Percentiles rank a stretch among this genome's conserved stretches.
These are phyloP conservation scores for Angomonas deanei DNA, from an alignment of 208 protist genomes.

Conservation along the genomic window DNA sequence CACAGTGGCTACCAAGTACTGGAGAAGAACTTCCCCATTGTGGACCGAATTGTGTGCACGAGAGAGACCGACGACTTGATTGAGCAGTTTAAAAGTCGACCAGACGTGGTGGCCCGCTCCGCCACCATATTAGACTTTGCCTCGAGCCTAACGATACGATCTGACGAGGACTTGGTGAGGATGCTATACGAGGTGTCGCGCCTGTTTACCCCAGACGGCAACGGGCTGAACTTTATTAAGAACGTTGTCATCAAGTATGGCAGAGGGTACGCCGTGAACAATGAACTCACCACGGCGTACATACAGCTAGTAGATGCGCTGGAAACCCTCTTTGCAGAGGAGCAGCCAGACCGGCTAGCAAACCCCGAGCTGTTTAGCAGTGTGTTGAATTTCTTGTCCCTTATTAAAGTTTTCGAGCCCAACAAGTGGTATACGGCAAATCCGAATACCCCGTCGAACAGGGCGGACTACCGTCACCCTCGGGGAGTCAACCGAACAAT, in stretches of 20 bases:
- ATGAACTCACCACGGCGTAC: constrained; percentile 54
- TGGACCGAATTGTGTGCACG: constrained; percentile 73
- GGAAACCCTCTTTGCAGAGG: constrained; percentile 48
- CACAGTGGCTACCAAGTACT: constrained; percentile 44
- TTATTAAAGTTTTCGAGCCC: constrained; percentile 79
- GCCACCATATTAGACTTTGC: constrained; percentile 77
- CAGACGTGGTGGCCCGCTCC: constrained; percentile 48
- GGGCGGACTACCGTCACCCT: constrained; percentile 79
- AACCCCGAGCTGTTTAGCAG: constrained; percentile 52
- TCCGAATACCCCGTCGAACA: constrained; percentile 54
- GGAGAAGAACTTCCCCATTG: constrained; percentile 40
- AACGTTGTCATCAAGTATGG: constrained; percentile 60
- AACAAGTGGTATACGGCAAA: constrained; percentile 80
- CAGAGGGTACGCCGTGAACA: constrained; percentile 54
- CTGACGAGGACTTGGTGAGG: constrained; percentile 53
- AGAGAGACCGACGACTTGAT: constrained; percentile 67
- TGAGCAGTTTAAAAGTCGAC: constrained; percentile 53
- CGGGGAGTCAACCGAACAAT: constrained; percentile 47
- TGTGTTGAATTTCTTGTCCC: constrained; percentile 78
- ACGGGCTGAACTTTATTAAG: constrained; percentile 64
- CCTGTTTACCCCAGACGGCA: constrained; percentile 66
- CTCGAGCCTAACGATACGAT: constrained; percentile 44
- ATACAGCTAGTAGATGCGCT: constrained; percentile 53
- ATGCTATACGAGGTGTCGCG: constrained; percentile 62
- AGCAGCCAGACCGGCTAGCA: constrained; percentile 64